Evolutionary conservation across 768 basidiomycete genomes (phyloP).

Genomic region (Boletus edulis): DNA sequence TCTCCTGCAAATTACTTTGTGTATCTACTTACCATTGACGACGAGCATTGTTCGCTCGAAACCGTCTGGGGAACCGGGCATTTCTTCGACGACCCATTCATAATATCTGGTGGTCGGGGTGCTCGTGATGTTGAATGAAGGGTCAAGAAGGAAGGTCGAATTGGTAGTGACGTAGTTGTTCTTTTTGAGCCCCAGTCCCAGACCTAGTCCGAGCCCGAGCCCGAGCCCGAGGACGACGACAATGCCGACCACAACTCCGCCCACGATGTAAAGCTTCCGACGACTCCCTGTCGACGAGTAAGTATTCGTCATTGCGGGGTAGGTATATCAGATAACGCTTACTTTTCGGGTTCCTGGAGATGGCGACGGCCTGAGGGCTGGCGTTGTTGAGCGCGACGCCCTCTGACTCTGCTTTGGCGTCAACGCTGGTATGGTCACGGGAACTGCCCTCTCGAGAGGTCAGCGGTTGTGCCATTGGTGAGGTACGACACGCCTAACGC

Average conservation of each 20-base stretch:
- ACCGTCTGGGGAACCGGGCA: slow-evolving; percentile 41
- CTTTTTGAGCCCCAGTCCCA: slow-evolving; percentile 28
- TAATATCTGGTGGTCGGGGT: slow-evolving; percentile 41
- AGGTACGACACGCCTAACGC: background rate
- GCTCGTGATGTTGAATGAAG: slow-evolving; percentile 24
- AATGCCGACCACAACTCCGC: slow-evolving; percentile 8
- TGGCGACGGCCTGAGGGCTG: background rate
- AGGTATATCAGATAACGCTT: background rate
- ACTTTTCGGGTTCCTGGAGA: slow-evolving; percentile 4
- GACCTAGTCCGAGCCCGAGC: slow-evolving; percentile 30
- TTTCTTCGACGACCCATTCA: slow-evolving; percentile 40
- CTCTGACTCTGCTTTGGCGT: slow-evolving; percentile 3
- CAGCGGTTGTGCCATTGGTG: slow-evolving; percentile 7
- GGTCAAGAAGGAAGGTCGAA: slow-evolving; percentile 29
- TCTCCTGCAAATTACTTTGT: background rate
- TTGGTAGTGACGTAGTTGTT: slow-evolving; percentile 21
- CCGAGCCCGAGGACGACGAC: slow-evolving; percentile 20
- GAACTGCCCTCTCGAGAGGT: slow-evolving; percentile 2
- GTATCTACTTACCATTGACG: slow-evolving; percentile 38
- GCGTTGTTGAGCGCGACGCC: background rate
- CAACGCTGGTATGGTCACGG: background rate
- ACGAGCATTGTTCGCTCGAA: slow-evolving; percentile 42
- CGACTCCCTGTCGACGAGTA: slow-evolving; percentile 13
- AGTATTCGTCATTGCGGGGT: background rate
- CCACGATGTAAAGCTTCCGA: slow-evolving; percentile 18